phyloP scores from a whole-genome alignment of 768 basidiomycete genomes.

The Xerocomellus chrysenteron region DNA sequence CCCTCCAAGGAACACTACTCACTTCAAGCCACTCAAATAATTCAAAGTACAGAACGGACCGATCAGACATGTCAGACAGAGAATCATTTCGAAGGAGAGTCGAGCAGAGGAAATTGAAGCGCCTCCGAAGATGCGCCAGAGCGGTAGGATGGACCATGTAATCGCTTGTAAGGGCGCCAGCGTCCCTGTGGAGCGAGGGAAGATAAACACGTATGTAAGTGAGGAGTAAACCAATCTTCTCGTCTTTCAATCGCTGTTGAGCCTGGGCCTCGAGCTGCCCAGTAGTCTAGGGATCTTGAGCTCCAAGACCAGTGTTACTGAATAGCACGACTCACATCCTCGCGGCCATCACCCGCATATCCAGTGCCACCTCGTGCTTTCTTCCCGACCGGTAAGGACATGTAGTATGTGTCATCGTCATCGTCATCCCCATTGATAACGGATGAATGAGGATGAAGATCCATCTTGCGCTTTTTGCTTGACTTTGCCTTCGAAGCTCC shows the following conservation, averaged over 20 bases:
- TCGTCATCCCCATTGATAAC: constrained; percentile 44
- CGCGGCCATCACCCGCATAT: constrained; percentile 79
- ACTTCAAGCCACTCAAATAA: constrained; percentile 93
- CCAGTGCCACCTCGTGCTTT: constrained; percentile 80
- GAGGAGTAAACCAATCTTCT: constrained; percentile 67
- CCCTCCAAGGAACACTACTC: constrained; percentile 8
- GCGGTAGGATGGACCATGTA: constrained; percentile 91
- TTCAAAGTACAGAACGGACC: constrained; percentile 81
- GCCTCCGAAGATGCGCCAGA: constrained; percentile 84
- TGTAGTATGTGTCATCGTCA: constrained; percentile 52
- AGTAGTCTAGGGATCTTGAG: constrained; percentile 52
- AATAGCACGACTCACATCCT: constrained; percentile 65
- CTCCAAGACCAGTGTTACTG: background rate
- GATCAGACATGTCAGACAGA: constrained; percentile 90
- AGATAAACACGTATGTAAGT: constrained; percentile 76
- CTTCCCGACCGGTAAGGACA: constrained; percentile 46
- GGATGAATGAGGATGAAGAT: constrained; percentile 24
- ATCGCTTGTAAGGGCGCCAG: constrained; percentile 81
- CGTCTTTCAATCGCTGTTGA: constrained; percentile 72
- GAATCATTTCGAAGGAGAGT: constrained; percentile 89
- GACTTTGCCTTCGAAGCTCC: constrained; percentile 29
- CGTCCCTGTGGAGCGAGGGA: constrained; percentile 73
- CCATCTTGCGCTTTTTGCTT: constrained; percentile 44
- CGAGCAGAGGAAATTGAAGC: constrained; percentile 88
- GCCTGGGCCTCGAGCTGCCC: constrained; percentile 79